phyloP scores from a whole-genome alignment of 495 filamentous ascomycete species.

The Parachaetomium inaequale region DNA sequence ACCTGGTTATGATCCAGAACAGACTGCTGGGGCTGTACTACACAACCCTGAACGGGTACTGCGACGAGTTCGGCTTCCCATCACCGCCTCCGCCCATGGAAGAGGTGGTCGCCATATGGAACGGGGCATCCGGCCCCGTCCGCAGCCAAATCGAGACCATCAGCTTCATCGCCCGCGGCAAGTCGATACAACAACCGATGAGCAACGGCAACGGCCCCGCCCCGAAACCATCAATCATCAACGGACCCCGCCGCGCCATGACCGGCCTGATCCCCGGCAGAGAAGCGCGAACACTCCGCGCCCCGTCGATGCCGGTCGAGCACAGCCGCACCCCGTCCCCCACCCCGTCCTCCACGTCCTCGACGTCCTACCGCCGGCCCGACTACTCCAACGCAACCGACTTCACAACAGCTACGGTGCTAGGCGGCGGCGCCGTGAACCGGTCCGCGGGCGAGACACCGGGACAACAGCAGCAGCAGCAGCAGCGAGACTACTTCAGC shows the following conservation, averaged over 20 bases:
- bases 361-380: constrained; percentile 21
- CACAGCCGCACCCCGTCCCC: not conserved
- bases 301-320: constrained; percentile 34
- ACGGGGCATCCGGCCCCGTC: constrained; percentile 58
- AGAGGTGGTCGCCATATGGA: constrained; percentile 68
- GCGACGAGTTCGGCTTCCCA: constrained; percentile 64
- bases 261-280: constrained; percentile 36
- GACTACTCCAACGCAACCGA: constrained; percentile 43
- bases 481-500: constrained; percentile 50
- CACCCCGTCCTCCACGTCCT: not conserved
- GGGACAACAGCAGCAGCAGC: constrained; percentile 14
- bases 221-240: constrained; percentile 16
- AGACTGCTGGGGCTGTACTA: constrained; percentile 79
- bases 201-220: constrained; percentile 22
- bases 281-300: constrained; percentile 36
- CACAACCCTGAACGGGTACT: constrained; percentile 76
- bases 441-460: constrained; percentile 16
- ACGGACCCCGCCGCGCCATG: constrained; percentile 31
- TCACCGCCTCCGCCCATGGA: constrained; percentile 71
- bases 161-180: constrained; percentile 65
- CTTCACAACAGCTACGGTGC: constrained; percentile 44
- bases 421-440: constrained; percentile 31
- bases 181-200: constrained; percentile 65
- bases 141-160: constrained; percentile 73
- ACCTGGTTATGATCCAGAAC: constrained; percentile 79